Conservation (phyloP, 495 filamentous ascomycete species). For the Penicillium psychrofluorescens region DNA sequence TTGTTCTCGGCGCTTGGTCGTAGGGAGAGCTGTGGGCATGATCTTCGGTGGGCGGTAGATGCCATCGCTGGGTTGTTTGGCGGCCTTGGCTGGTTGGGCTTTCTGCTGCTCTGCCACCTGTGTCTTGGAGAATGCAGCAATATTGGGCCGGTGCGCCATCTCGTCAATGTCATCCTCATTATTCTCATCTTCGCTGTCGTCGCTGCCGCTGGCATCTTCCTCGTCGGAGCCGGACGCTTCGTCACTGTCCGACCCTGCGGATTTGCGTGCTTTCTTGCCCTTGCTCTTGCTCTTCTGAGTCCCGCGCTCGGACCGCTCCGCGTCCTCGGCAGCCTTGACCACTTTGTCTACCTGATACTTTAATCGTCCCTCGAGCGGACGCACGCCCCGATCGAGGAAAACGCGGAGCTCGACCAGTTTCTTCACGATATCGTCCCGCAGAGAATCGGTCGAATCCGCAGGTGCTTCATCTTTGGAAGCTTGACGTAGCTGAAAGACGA, state of each 20-base stretch:
- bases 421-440: slow-evolving; percentile 58
- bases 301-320: slow-evolving; percentile 35
- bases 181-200: slow-evolving; percentile 28
- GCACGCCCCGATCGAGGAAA: slow-evolving; percentile 84
- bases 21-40: slow-evolving; percentile 59
- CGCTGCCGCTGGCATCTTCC: slow-evolving; percentile 18
- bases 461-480: slow-evolving; percentile 18
- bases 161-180: slow-evolving; percentile 47
- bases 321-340: slow-evolving; percentile 76
- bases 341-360: slow-evolving; percentile 90
- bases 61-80: slow-evolving; percentile 35
- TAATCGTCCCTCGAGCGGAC: slow-evolving; percentile 76
- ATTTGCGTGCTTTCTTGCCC: slow-evolving; percentile 19
- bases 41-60: slow-evolving; percentile 84
- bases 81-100: slow-evolving; percentile 13
- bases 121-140: slow-evolving; percentile 46
- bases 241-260: slow-evolving; percentile 12
- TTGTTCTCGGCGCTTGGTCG: slow-evolving; percentile 54
- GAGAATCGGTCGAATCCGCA: slow-evolving; percentile 15
- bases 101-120: slow-evolving; percentile 22
- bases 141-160: slow-evolving; percentile 62
- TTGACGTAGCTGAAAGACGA: slow-evolving; percentile 71
- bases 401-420: slow-evolving; percentile 80
- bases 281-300: slow-evolving; percentile 16
- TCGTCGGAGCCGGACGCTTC: slow-evolving; percentile 20